phyloP scores from a whole-genome alignment of 2,329 filamentous ascomycete species.

The Helotiales sp. region DNA sequence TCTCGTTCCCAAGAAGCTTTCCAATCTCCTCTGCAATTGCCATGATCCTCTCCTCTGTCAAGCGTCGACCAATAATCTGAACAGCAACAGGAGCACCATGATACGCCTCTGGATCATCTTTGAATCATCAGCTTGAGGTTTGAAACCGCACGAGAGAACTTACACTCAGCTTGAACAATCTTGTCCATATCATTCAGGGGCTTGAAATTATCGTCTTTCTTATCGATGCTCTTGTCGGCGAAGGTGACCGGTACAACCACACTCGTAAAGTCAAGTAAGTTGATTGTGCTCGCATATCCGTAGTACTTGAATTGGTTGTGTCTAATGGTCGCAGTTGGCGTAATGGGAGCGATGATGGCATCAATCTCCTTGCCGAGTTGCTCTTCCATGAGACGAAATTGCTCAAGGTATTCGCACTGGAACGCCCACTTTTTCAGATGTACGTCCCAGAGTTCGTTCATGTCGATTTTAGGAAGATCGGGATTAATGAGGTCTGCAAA shows the following conservation, averaged over 20 bases:
- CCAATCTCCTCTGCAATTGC: slow-evolving; percentile 38
- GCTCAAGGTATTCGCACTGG: slow-evolving; percentile 37
- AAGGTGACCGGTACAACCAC: slow-evolving; percentile 45
- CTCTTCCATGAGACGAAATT: slow-evolving; percentile 31
- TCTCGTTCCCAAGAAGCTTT: slow-evolving; percentile 35
- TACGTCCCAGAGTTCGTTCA: slow-evolving; percentile 27
- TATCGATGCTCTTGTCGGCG: slow-evolving; percentile 41
- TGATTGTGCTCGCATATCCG: slow-evolving; percentile 28
- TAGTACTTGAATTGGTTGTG: slow-evolving; percentile 29
- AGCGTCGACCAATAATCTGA: slow-evolving; percentile 29
- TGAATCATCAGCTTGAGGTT: slow-evolving; percentile 20
- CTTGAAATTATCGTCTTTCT: slow-evolving; percentile 22
- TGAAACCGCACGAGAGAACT: slow-evolving; percentile 9
- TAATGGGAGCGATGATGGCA: slow-evolving; percentile 35
- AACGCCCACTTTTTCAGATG: slow-evolving; percentile 29
- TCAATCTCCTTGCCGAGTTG: slow-evolving; percentile 33
- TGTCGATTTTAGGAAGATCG: slow-evolving; percentile 21
- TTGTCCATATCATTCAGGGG: slow-evolving; percentile 27
- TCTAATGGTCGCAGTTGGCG: slow-evolving; percentile 36
- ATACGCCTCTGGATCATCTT: slow-evolving; percentile 30
- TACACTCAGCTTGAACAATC: slow-evolving; percentile 29
- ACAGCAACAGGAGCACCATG: slow-evolving; percentile 31
- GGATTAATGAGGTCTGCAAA: slow-evolving; percentile 26
- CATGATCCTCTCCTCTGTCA: slow-evolving; percentile 34
- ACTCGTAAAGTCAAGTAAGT: slow-evolving; percentile 36